Evolutionary conservation across 495 filamentous ascomycete species (phyloP).

Genomic region (Aspergillus nidulans): DNA sequence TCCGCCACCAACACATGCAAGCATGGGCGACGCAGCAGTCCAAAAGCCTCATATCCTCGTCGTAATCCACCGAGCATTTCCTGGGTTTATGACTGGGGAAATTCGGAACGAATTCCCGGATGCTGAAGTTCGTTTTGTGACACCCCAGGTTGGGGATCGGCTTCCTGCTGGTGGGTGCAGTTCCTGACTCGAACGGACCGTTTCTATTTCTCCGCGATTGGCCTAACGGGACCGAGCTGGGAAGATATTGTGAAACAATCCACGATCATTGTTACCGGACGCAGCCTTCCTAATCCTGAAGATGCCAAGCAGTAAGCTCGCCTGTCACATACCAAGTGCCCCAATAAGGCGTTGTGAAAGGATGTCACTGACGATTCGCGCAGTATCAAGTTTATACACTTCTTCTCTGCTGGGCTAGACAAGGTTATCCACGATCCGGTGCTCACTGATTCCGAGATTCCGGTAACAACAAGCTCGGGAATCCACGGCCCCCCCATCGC

Average conservation of each 20-base stretch:
- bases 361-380: constrained; percentile 4
- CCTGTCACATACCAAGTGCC: neutral
- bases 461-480: constrained; percentile 68
- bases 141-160: neutral
- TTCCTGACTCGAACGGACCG: neutral
- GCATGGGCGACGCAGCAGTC: constrained; percentile 35
- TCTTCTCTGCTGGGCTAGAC: constrained; percentile 71
- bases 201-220: neutral
- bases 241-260: constrained; percentile 15
- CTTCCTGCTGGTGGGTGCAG: constrained; percentile 16
- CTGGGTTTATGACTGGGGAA: neutral
- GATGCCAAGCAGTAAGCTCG: constrained; percentile 17
- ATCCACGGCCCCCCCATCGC: constrained; percentile 81
- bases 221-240: neutral
- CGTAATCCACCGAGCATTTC: constrained; percentile 7
- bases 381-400: constrained; percentile 68
- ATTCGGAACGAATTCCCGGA: constrained; percentile 15
- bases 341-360: neutral
- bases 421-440: constrained; percentile 59
- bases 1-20: neutral
- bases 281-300: constrained; percentile 17
- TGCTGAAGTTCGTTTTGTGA: constrained; percentile 5
- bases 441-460: constrained; percentile 57
- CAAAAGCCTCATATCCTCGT: constrained; percentile 13
- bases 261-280: constrained; percentile 16